Evolutionary conservation across 108 stramenopile genomes (phyloP).

Genomic region (Schizochytrium sp.): DNA sequence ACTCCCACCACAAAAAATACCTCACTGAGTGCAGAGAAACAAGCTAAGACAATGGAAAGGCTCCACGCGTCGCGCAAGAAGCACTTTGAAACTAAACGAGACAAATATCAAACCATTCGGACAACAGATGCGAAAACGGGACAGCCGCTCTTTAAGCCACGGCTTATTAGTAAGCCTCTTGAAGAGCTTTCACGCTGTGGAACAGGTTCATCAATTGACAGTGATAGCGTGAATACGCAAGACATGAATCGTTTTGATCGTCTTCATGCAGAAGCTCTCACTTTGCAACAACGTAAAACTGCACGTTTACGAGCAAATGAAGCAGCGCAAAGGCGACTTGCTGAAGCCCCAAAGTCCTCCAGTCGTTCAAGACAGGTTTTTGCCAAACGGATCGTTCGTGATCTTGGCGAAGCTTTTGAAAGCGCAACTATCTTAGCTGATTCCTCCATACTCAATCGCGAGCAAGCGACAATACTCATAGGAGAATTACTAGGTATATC

Average conservation of each 20-base stretch:
- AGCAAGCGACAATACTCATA: not conserved
- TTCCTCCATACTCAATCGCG: not conserved
- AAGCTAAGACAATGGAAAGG: not conserved
- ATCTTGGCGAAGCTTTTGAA: conserved; percentile 1
- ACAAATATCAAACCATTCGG: not conserved
- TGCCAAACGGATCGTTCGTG: not conserved
- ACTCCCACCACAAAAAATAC: not conserved
- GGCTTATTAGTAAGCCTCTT: not conserved
- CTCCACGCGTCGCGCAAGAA: not conserved
- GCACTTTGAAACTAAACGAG: conserved; percentile 11
- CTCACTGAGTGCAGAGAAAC: not conserved
- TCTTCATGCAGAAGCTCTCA: not conserved
- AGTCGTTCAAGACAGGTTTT: not conserved
- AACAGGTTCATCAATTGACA: too few species aligned
- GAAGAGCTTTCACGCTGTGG: not conserved
- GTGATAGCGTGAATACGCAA: not conserved
- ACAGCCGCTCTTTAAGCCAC: conserved; percentile 20
- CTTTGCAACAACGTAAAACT: not conserved
- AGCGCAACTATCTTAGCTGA: not conserved
- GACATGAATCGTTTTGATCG: not conserved
- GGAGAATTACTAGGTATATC: not conserved
- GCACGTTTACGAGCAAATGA: not conserved
- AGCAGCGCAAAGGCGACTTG: not conserved
- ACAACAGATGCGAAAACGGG: not conserved
- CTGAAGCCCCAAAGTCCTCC: conserved; percentile 39